phyloP scores from a whole-genome alignment of 768 basidiomycete species.

The Chalciporus pseudorubinellus region DNA sequence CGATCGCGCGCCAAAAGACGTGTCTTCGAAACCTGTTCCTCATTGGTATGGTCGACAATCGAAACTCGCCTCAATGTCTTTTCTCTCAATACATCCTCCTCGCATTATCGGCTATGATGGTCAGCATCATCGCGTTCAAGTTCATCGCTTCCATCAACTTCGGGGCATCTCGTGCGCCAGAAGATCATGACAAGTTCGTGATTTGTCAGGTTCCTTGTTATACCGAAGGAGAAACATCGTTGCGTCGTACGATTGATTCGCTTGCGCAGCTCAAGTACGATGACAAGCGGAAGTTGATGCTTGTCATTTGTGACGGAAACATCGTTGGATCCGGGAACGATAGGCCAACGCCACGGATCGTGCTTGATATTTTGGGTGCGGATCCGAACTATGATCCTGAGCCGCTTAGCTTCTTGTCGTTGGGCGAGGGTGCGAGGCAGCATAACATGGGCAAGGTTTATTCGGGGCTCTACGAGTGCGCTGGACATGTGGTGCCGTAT shows the following conservation, averaged over 20 bases:
- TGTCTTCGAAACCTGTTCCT: slow-evolving; percentile 94
- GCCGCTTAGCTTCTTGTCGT: slow-evolving; percentile 87
- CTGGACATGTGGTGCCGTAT: slow-evolving; percentile 95
- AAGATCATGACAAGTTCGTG: slow-evolving; percentile 96
- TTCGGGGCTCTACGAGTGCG: slow-evolving; percentile 90
- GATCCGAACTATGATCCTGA: slow-evolving; percentile 93
- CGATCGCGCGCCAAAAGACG: slow-evolving; percentile 71
- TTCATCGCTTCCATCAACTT: slow-evolving; percentile 91
- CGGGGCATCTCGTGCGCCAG: slow-evolving; percentile 73
- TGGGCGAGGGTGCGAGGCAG: slow-evolving; percentile 94
- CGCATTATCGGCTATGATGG: slow-evolving; percentile 87
- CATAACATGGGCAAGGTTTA: slow-evolving; percentile 99
- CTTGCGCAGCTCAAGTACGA: slow-evolving; percentile 94
- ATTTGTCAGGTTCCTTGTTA: slow-evolving; percentile 99
- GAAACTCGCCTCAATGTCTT: slow-evolving; percentile 86
- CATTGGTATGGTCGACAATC: slow-evolving; percentile 88
- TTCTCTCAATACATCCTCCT: slow-evolving; percentile 92
- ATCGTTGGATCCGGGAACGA: slow-evolving; percentile 98
- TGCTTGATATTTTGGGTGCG: slow-evolving; percentile 92
- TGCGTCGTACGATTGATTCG: slow-evolving; percentile 89
- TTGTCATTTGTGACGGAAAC: slow-evolving; percentile 96
- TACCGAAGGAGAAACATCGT: slow-evolving; percentile 88
- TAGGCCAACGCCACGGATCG: slow-evolving; percentile 92
- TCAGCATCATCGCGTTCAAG: slow-evolving; percentile 93
- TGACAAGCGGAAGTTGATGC: slow-evolving; percentile 93